Evolutionary conservation across 108 stramenopile species (phyloP).

Genomic region (Cyclotella atomus): DNA sequence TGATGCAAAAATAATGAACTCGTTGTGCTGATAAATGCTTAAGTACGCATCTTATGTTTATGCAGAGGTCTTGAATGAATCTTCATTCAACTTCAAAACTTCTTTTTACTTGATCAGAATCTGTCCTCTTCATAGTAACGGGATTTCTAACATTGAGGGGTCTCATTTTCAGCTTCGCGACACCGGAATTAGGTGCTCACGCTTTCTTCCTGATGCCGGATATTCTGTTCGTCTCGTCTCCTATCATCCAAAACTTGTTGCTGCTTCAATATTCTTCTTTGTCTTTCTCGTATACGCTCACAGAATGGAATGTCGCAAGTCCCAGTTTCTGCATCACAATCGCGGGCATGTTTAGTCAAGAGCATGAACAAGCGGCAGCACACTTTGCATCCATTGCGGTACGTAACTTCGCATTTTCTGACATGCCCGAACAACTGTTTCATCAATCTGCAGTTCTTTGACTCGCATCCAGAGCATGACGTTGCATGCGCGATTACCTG

Average conservation of each 20-base stretch:
- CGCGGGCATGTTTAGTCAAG: slow-evolving; percentile 83
- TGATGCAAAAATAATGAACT: no score
- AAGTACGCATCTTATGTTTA: no score
- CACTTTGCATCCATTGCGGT: slow-evolving; percentile 76
- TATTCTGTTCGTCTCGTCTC: slow-evolving; percentile 79
- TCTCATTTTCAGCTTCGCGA: no score
- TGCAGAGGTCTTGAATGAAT: no score
- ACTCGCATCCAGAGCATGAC: slow-evolving; percentile 69
- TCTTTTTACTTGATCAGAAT: no score
- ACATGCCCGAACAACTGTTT: slow-evolving; percentile 78
- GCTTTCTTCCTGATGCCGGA: slow-evolving; percentile 14
- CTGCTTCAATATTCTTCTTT: slow-evolving; percentile 60
- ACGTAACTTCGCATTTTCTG: slow-evolving; percentile 59
- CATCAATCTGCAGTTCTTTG: slow-evolving; percentile 89
- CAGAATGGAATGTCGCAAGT: slow-evolving; percentile 87
- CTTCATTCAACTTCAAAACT: no score
- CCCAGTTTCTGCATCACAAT: slow-evolving; percentile 58
- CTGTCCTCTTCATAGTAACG: no score
- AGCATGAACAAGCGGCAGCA: slow-evolving; percentile 86
- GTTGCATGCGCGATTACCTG: slow-evolving; percentile 83
- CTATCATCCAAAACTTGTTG: slow-evolving; percentile 85
- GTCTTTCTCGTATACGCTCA: slow-evolving; percentile 69
- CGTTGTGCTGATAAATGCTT: no score
- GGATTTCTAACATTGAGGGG: no score
- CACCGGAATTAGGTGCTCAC: background rate